phyloP scores from a whole-genome alignment of 2,329 filamentous ascomycete species.

The Epichloe amarillans region DNA sequence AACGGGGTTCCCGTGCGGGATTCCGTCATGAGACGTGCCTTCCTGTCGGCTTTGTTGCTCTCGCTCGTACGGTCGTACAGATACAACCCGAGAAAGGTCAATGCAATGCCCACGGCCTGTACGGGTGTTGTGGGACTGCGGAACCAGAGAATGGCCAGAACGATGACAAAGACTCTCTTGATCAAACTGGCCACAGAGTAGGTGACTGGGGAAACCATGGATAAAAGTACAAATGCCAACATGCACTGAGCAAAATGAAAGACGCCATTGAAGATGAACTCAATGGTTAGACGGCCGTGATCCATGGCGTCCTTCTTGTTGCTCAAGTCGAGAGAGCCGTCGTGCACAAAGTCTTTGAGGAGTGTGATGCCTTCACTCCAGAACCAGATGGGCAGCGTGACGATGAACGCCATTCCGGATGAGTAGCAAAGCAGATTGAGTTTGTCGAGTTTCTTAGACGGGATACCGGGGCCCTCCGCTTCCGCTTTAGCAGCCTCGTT shows the following conservation, averaged over 20 bases:
- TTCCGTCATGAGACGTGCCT: conserved; percentile 51
- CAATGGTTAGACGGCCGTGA: conserved; percentile 60
- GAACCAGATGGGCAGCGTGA: conserved; percentile 86
- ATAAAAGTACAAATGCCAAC: conserved; percentile 81
- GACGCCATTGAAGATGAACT: conserved; percentile 92
- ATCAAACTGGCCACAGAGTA: conserved; percentile 94
- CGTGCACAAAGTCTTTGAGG: conserved; percentile 62
- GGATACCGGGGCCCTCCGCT: conserved; percentile 49
- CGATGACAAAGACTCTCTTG: conserved; percentile 94
- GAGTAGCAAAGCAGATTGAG: conserved; percentile 94
- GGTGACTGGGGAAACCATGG: conserved; percentile 88
- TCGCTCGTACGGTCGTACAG: conserved; percentile 89
- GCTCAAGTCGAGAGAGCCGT: conserved; percentile 58
- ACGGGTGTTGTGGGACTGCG: conserved; percentile 72
- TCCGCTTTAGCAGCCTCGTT: conserved; percentile 84
- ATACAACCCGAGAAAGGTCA: conserved; percentile 88
- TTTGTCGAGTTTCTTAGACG: conserved; percentile 79
- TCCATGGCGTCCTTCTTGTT: conserved; percentile 54
- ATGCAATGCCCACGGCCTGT: conserved; percentile 70
- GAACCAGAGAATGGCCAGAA: conserved; percentile 93
- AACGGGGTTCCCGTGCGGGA: conserved; percentile 31
- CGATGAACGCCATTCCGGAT: conserved; percentile 79
- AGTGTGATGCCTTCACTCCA: conserved; percentile 76
- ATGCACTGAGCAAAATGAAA: conserved; percentile 97
- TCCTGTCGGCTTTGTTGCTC: conserved; percentile 74